phyloP scores from a whole-genome alignment of 169 alveolate genomes.

The Plasmodium relictum region DNA sequence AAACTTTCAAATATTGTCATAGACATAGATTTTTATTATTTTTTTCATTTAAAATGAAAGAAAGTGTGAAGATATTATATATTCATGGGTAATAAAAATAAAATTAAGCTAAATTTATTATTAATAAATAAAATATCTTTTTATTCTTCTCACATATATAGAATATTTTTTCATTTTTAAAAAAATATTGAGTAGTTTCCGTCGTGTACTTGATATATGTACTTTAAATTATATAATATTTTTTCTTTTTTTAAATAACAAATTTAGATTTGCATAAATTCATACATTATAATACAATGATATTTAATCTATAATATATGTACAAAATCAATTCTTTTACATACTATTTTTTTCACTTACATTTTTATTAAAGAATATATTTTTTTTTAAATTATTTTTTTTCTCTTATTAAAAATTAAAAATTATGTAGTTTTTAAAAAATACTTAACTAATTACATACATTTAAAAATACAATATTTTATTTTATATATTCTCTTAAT shows the following conservation, averaged over 20 bases:
- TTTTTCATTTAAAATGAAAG: slow-evolving; percentile 36
- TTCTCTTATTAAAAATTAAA: no score
- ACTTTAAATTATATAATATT: background rate
- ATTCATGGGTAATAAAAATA: slow-evolving; percentile 58
- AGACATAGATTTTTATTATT: background rate
- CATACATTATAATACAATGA: background rate
- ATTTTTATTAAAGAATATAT: background rate
- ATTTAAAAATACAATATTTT: background rate
- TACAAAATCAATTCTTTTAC: background rate
- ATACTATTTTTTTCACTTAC: background rate
- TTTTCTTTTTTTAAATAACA: background rate
- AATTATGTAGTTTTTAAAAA: no score
- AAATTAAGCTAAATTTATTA: background rate
- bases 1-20: background rate
- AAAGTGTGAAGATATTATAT: slow-evolving; percentile 72
- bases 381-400: no score
- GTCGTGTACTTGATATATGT: background rate
- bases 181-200: no score
- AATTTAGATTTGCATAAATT: background rate
- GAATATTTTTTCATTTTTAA: no score
- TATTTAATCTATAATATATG: no score
- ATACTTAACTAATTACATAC: no score
- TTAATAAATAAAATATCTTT: background rate
- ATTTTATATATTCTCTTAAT: slow-evolving; percentile 18
- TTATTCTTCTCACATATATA: background rate